Conservation (phyloP, 2,329 filamentous ascomycete species). For the Phialophora verrucosa region DNA sequence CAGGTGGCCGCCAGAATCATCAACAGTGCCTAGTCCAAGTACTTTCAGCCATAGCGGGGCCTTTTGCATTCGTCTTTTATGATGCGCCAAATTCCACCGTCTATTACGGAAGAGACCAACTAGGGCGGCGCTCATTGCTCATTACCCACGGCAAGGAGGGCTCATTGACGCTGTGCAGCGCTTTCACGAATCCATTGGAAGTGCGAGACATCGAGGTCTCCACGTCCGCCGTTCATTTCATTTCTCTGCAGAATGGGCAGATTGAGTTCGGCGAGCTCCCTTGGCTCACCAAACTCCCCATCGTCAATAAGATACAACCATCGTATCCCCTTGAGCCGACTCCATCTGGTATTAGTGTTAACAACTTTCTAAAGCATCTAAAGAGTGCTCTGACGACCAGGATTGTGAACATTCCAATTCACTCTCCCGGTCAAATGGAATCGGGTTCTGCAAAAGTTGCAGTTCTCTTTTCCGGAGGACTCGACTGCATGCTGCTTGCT, state of each 20-base stretch:
- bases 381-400: constrained; percentile 33
- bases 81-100: constrained; percentile 67
- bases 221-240: constrained; percentile 77
- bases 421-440: constrained; percentile 27
- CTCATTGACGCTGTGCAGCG: constrained; percentile 70
- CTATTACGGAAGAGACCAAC: constrained; percentile 83
- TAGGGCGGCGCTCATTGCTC: constrained; percentile 80
- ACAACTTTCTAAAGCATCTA: constrained; percentile 24
- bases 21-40: constrained; percentile 55
- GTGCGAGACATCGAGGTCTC: constrained; percentile 68
- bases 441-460: constrained; percentile 60
- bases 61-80: constrained; percentile 88
- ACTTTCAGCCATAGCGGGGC: constrained; percentile 72
- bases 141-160: constrained; percentile 51
- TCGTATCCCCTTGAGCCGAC: constrained; percentile 1
- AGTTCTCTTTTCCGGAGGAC: constrained; percentile 88
- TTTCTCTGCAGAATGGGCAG: constrained; percentile 45
- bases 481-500: constrained; percentile 90
- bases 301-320: constrained; percentile 23
- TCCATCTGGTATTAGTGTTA: constrained; percentile 27
- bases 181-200: constrained; percentile 68
- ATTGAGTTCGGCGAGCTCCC: constrained; percentile 22
- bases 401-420: constrained; percentile 34
- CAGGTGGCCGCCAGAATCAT: constrained; percentile 25
- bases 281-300: constrained; percentile 16